phyloP scores from a whole-genome alignment of 176 grass and related monocot species.

The Poa pratensis region DNA sequence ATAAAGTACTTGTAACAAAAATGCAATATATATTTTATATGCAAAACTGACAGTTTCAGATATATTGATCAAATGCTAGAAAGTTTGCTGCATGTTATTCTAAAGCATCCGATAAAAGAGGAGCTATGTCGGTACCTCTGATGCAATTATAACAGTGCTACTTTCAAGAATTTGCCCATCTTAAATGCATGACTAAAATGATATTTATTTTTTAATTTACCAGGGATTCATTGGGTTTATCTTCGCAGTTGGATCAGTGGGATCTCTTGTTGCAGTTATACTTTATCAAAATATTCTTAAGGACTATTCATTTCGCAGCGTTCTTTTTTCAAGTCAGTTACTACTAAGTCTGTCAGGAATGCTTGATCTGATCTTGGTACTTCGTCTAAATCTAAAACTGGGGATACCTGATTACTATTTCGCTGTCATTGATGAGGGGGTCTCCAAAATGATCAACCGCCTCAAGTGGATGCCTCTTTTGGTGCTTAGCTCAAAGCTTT shows the following conservation, averaged over 20 bases:
- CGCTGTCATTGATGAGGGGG: slow-evolving; percentile 75
- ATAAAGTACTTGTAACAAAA: not conserved
- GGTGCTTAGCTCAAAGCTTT: slow-evolving; percentile 83
- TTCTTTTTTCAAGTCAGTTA: slow-evolving; percentile 83
- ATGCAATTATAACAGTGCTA: slow-evolving; percentile 9
- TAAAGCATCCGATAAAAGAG: not conserved
- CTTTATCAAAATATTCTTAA: slow-evolving; percentile 83
- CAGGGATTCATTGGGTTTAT: slow-evolving; percentile 86
- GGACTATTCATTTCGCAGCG: slow-evolving; percentile 55
- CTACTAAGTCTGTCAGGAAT: slow-evolving; percentile 73
- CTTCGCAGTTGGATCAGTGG: slow-evolving; percentile 73
- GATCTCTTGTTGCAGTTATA: slow-evolving; percentile 73
- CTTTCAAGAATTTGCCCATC: not conserved
- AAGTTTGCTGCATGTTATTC: not conserved
- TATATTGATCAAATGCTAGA: not conserved
- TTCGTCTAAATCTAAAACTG: slow-evolving; percentile 70
- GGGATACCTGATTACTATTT: slow-evolving; percentile 88
- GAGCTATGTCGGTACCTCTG: not conserved
- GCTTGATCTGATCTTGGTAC: slow-evolving; percentile 80
- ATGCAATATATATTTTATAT: not conserved
- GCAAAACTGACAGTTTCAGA: not conserved
- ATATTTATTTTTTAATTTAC: slow-evolving; percentile 24
- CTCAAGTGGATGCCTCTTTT: slow-evolving; percentile 89
- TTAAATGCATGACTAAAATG: not conserved
- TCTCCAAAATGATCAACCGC: slow-evolving; percentile 75